Evolutionary conservation across 1,139 yeast species (phyloP).

Genomic region (Candida sojae): DNA sequence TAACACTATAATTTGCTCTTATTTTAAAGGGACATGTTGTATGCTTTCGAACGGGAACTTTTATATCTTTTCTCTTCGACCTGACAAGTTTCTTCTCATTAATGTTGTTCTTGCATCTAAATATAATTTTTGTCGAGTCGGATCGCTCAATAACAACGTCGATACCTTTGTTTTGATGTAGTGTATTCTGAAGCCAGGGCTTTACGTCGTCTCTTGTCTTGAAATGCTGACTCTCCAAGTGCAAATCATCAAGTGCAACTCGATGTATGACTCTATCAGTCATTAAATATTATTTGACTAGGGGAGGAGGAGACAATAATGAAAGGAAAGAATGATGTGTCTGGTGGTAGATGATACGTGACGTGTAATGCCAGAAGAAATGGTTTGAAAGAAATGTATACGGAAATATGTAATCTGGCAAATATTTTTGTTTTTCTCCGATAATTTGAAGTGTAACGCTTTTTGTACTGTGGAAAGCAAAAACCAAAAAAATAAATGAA

Average conservation of each 20-base stretch:
- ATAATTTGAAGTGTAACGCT: not conserved
- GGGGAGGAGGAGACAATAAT: not conserved
- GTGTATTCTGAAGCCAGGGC: conserved; percentile 62
- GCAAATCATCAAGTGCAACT: conserved; percentile 16
- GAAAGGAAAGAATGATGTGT: not conserved
- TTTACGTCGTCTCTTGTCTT: conserved; percentile 46
- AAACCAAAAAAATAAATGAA: not conserved
- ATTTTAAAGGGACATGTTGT: conserved; percentile 66
- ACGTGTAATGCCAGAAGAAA: not conserved
- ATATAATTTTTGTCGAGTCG: conserved; percentile 66
- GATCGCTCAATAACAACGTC: conserved; percentile 69
- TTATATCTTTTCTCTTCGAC: conserved; percentile 15
- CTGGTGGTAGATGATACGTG: not conserved
- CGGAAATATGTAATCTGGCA: conserved; percentile 1
- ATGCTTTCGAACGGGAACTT: conserved; percentile 20
- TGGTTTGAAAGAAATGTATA: not conserved
- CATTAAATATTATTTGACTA: conserved; percentile 3
- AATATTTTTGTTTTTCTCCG: not conserved
- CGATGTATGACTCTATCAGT: conserved; percentile 8
- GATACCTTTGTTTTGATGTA: conserved; percentile 52
- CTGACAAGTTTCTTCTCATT: conserved; percentile 18
- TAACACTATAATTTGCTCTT: conserved; percentile 63
- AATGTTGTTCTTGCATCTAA: conserved; percentile 57
- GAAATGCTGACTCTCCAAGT: conserved; percentile 18
- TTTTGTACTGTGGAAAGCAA: not conserved